Conservation (phyloP, 1,284 basidiomycete genomes). For the Moniliophthora roreri region DNA sequence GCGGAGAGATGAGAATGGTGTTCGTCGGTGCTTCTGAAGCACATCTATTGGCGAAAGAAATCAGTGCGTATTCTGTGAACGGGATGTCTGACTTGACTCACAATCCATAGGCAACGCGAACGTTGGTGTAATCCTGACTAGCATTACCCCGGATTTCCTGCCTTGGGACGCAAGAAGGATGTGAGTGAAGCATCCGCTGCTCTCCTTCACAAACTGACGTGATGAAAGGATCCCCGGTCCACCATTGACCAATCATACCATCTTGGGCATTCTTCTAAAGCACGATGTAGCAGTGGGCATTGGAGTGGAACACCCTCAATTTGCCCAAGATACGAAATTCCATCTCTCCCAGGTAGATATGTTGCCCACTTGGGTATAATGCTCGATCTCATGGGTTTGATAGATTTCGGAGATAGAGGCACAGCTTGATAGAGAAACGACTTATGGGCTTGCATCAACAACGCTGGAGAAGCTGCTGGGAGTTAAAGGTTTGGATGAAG, state of each 20-base stretch:
- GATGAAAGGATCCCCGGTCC: slow-evolving; percentile 61
- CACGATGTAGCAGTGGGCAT: slow-evolving; percentile 74
- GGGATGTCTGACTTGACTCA: not conserved
- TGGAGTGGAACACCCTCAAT: slow-evolving; percentile 64
- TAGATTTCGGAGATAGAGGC: slow-evolving; percentile 23
- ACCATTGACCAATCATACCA: slow-evolving; percentile 68
- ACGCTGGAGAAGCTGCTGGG: slow-evolving; percentile 65
- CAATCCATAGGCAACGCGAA: slow-evolving; percentile 40
- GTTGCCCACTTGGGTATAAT: slow-evolving; percentile 21
- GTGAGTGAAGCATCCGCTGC: slow-evolving; percentile 36
- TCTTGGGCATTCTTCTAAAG: slow-evolving; percentile 57
- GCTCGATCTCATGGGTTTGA: slow-evolving; percentile 9
- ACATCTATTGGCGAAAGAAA: slow-evolving; percentile 72
- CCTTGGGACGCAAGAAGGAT: slow-evolving; percentile 71
- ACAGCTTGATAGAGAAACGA: slow-evolving; percentile 37
- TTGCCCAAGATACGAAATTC: slow-evolving; percentile 69
- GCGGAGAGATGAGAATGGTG: slow-evolving; percentile 58
- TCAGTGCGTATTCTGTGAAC: slow-evolving; percentile 42
- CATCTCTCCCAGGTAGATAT: slow-evolving; percentile 69
- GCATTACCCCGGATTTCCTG: slow-evolving; percentile 55
- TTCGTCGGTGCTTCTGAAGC: slow-evolving; percentile 77
- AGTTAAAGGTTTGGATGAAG: slow-evolving; percentile 43
- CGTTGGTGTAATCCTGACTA: slow-evolving; percentile 70
- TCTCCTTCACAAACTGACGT: slow-evolving; percentile 24
- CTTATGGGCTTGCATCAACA: slow-evolving; percentile 42